These are phyloP conservation scores for Colletotrichum cordylinicola DNA, from an alignment of 2,329 filamentous ascomycete genomes.

Conservation along the genomic window DNA sequence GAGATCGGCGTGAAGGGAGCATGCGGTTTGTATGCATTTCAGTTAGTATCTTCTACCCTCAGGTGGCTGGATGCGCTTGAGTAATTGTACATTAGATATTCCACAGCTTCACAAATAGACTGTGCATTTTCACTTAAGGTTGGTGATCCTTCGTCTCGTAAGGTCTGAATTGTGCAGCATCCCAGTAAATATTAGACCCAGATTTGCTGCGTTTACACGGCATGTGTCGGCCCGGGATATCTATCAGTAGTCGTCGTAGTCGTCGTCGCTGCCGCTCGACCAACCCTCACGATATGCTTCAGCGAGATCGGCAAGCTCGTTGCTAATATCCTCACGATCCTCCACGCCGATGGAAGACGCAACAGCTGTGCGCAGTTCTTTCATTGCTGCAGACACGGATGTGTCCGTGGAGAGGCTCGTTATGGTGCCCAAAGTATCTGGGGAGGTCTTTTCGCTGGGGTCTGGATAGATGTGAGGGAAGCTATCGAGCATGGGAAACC, in stretches of 20 bases:
- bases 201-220: background rate
- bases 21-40: background rate
- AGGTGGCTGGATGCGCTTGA: background rate
- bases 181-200: background rate
- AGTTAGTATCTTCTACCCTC: background rate
- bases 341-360: slow-evolving; percentile 71
- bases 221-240: background rate
- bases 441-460: slow-evolving; percentile 37
- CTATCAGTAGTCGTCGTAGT: slow-evolving; percentile 45
- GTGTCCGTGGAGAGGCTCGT: slow-evolving; percentile 77
- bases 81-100: slow-evolving; percentile 6
- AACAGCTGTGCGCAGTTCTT: slow-evolving; percentile 68
- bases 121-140: background rate
- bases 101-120: background rate
- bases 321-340: slow-evolving; percentile 83
- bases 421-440: slow-evolving; percentile 51
- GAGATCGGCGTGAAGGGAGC: background rate
- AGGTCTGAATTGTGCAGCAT: background rate
- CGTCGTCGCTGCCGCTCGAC: slow-evolving; percentile 77
- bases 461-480: slow-evolving; percentile 78
- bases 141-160: background rate
- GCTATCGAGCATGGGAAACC: slow-evolving; percentile 82
- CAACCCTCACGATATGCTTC: slow-evolving; percentile 91
- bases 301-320: slow-evolving; percentile 80
- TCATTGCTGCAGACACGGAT: slow-evolving; percentile 72